A percentile compares a stretch with the other conserved stretches of the same genome.
These are phyloP conservation scores for Arachnomyces sp. DNA, from an alignment of 2,329 filamentous ascomycete species.

Conservation along the genomic window DNA sequence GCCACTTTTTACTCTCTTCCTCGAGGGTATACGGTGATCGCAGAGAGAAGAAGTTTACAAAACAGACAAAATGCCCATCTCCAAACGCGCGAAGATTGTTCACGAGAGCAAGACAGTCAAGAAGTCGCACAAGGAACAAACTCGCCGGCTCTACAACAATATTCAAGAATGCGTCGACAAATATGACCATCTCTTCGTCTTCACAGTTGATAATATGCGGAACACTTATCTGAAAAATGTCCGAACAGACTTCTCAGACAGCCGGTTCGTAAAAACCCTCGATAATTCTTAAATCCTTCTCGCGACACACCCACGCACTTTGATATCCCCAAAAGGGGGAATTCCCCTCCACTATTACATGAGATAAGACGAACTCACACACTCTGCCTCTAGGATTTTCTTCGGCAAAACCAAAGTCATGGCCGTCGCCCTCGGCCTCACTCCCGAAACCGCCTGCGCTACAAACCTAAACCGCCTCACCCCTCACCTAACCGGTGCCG, in stretches of 20 bases:
- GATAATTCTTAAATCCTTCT: slow-evolving; percentile 4
- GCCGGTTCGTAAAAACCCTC: slow-evolving; percentile 52
- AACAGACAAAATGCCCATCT: slow-evolving; percentile 72
- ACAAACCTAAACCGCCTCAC: slow-evolving; percentile 66
- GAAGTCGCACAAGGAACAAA: slow-evolving; percentile 83
- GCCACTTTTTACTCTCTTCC: too few species aligned
- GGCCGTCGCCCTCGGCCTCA: slow-evolving; percentile 82
- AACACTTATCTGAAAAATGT: slow-evolving; percentile 94
- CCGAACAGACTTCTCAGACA: slow-evolving; percentile 73
- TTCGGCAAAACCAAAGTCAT: slow-evolving; percentile 99
- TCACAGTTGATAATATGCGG: slow-evolving; percentile 93
- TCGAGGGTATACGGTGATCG: too few species aligned
- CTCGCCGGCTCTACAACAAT: slow-evolving; percentile 78
- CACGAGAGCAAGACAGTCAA: slow-evolving; percentile 87
- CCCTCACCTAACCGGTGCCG: slow-evolving; percentile 66
- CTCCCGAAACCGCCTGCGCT: slow-evolving; percentile 69
- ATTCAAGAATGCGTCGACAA: slow-evolving; percentile 77
- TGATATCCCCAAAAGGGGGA: neutral
- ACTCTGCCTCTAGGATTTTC: slow-evolving; percentile 61
- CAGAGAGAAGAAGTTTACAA: slow-evolving; percentile 1
- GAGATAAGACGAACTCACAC: slow-evolving; percentile 6
- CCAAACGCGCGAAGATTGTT: slow-evolving; percentile 82
- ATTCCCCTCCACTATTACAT: neutral
- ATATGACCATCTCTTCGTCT: slow-evolving; percentile 89
- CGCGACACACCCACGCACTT: neutral